A percentile compares a stretch with the other conserved stretches of the same genome.
phyloP scores from a whole-genome alignment of 1,139 yeast genomes.

The Debaryomycetaceae sp. region DNA sequence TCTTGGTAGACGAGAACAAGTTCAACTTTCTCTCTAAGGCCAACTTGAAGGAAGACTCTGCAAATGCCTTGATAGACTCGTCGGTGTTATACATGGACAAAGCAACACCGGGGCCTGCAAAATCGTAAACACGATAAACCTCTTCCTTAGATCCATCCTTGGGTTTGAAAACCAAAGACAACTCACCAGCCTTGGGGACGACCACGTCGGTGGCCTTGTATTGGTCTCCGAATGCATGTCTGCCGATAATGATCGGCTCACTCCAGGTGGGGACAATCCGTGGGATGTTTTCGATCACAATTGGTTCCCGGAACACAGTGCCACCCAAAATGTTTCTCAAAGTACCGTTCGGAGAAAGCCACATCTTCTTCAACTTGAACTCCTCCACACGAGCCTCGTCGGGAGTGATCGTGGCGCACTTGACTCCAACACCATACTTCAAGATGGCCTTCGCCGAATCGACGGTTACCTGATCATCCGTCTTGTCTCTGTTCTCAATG shows the following conservation, averaged over 20 bases:
- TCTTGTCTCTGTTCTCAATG: conserved; percentile 77
- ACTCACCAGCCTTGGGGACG: conserved; percentile 72
- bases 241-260: conserved; percentile 90
- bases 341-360: conserved; percentile 97
- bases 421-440: conserved; percentile 87
- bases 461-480: conserved; percentile 81
- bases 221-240: conserved; percentile 97
- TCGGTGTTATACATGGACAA: conserved; percentile 95
- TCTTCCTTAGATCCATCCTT: conserved; percentile 57
- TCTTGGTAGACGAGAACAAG: conserved; percentile 84
- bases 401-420: conserved; percentile 98
- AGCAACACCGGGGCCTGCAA: conserved; percentile 78
- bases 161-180: conserved; percentile 78
- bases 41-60: conserved; percentile 85
- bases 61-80: conserved; percentile 84
- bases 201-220: conserved; percentile 88
- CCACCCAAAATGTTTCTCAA: conserved; percentile 93
- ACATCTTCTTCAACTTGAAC: conserved; percentile 87
- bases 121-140: conserved; percentile 66
- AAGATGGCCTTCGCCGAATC: conserved; percentile 91
- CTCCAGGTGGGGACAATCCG: conserved; percentile 92
- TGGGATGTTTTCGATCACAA: conserved; percentile 85
- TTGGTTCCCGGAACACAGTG: conserved; percentile 95
- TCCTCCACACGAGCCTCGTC: conserved; percentile 94
- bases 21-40: conserved; percentile 78